These are phyloP conservation scores for Dendrocalamus latiflorus DNA, from an alignment of 202 grass and related monocot species.

Conservation along the genomic window DNA sequence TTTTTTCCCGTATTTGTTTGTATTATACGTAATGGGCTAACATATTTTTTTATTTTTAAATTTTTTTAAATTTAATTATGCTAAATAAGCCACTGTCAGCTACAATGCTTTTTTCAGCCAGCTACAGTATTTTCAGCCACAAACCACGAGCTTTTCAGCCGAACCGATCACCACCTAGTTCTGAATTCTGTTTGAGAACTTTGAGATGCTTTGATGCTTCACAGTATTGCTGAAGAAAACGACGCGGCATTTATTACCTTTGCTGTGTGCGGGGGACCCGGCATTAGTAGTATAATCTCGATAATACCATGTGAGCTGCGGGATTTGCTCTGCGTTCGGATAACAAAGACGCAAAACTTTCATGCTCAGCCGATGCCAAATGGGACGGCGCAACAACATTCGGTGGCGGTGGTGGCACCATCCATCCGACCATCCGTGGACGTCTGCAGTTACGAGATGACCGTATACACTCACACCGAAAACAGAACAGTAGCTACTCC, in stretches of 20 bases:
- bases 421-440: not conserved
- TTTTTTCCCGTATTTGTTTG: too few relatives aligned
- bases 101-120: too few relatives aligned
- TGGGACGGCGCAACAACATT: not conserved
- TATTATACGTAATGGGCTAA: too few relatives aligned
- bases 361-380: not conserved
- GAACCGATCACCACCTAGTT: too few relatives aligned
- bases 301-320: not conserved
- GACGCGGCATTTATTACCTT: not conserved
- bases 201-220: not conserved
- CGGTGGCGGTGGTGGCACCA: not conserved
- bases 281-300: not conserved
- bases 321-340: not conserved
- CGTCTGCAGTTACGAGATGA: not conserved
- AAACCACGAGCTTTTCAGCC: too few relatives aligned
- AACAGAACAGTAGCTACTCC: not conserved
- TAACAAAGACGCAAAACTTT: too few relatives aligned
- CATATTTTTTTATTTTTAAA: too few relatives aligned
- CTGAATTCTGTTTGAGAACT: not conserved
- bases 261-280: not conserved
- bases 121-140: too few relatives aligned
- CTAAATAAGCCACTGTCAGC: too few relatives aligned
- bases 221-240: too few relatives aligned
- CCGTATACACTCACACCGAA: not conserved
- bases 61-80: too few relatives aligned